These are phyloP conservation scores for Lentinus tigrinus DNA, from an alignment of 768 basidiomycete genomes.

Conservation along the genomic window DNA sequence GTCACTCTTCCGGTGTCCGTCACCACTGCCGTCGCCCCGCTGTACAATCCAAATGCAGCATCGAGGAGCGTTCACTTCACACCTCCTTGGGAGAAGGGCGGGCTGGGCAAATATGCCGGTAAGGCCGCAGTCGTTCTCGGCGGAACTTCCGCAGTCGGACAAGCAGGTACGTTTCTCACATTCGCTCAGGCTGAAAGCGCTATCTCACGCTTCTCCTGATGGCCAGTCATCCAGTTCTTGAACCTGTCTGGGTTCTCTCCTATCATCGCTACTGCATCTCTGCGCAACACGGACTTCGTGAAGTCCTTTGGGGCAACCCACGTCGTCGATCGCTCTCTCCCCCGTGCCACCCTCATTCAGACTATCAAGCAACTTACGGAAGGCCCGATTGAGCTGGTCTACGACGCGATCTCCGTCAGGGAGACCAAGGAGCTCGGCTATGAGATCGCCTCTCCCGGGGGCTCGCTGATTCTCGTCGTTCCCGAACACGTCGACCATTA, in stretches of 20 bases:
- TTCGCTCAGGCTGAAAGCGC: background rate
- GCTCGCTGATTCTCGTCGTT: conserved; percentile 16
- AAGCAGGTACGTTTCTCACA: conserved; percentile 21
- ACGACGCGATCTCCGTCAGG: conserved; percentile 14
- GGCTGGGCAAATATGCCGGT: conserved; percentile 4
- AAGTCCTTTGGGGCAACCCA: conserved; percentile 22
- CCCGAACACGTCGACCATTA: background rate
- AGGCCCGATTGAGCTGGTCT: conserved; percentile 12
- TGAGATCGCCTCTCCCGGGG: conserved; percentile 20
- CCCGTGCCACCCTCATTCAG: background rate
- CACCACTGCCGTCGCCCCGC: conserved; percentile 2
- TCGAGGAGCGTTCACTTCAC: background rate
- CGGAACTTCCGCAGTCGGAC: conserved; percentile 29
- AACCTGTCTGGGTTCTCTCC: conserved; percentile 27
- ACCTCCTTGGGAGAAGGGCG: conserved; percentile 12
- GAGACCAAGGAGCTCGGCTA: conserved; percentile 20
- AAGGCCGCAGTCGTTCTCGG: conserved; percentile 27
- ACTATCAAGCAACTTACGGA: conserved; percentile 13
- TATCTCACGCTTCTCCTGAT: background rate
- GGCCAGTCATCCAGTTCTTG: conserved; percentile 23
- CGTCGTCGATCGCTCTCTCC: conserved; percentile 22
- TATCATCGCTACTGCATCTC: conserved; percentile 27
- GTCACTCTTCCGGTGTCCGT: conserved; percentile 4
- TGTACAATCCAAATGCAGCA: background rate
- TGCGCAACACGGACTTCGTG: conserved; percentile 15